These are phyloP conservation scores for Coemansia furcata DNA, from an alignment of 192 early-diverging fungal genomes.

Conservation along the genomic window DNA sequence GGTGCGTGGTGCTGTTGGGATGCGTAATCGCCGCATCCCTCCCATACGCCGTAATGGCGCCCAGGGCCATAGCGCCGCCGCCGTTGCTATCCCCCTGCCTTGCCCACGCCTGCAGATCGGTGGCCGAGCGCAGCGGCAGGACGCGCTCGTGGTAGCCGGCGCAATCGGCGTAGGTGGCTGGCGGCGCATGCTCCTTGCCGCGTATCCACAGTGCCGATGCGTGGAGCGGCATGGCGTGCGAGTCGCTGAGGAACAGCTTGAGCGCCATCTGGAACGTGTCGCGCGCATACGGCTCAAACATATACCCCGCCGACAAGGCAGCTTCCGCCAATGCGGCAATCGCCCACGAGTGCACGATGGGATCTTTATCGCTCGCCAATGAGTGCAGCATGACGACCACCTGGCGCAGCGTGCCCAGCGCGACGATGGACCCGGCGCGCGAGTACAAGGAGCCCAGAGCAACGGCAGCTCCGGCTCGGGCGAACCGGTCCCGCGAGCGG, in stretches of 20 bases:
- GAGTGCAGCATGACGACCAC: conserved; percentile 89
- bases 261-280: conserved; percentile 82
- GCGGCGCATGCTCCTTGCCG: conserved; percentile 28
- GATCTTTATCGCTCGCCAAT: conserved; percentile 88
- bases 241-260: conserved; percentile 86
- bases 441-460: conserved; percentile 88
- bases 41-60: conserved; percentile 62
- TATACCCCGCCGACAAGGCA: conserved; percentile 83
- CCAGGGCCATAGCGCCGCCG: conserved; percentile 48
- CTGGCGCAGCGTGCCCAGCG: conserved; percentile 76
- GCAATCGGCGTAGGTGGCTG: not conserved
- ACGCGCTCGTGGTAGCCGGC: conserved; percentile 9
- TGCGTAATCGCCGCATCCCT: conserved; percentile 59
- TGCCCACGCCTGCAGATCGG: not conserved
- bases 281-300: conserved; percentile 89
- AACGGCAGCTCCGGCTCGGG: conserved; percentile 86
- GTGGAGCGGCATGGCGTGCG: conserved; percentile 63
- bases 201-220: conserved; percentile 39
- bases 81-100: not conserved
- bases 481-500: conserved; percentile 89
- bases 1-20: conserved; percentile 44
- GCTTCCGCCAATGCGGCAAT: conserved; percentile 79
- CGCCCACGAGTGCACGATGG: conserved; percentile 93
- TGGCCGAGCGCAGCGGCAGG: conserved; percentile 10
- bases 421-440: conserved; percentile 87